A percentile compares a stretch with the other conserved stretches of the same genome.
These are phyloP conservation scores for Funneliformis caledonium DNA, from an alignment of 371 early-diverging fungal species.

Conservation along the genomic window DNA sequence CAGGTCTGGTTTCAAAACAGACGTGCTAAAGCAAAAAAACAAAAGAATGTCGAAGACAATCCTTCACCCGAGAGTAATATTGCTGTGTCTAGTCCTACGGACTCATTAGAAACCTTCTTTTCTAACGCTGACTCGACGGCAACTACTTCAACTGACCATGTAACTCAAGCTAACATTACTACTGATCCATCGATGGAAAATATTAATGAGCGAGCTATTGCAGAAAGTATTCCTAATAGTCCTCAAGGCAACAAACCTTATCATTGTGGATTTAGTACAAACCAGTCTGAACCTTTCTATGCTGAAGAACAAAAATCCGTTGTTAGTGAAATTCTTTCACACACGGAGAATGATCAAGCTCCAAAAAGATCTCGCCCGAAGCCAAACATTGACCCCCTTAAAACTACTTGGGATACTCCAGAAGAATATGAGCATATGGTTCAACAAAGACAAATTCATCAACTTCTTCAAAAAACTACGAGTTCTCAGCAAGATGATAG, in stretches of 20 bases:
- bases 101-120: constrained; percentile 26
- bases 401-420: constrained; percentile 29
- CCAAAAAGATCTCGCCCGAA: constrained; percentile 31
- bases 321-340: constrained; percentile 5
- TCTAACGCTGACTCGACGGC: constrained; percentile 14
- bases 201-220: background rate
- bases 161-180: too few species aligned
- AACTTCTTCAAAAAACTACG: constrained; percentile 13
- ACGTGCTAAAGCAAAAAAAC: constrained; percentile 45
- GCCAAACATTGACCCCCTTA: constrained; percentile 36
- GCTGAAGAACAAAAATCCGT: background rate
- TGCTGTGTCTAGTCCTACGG: constrained; percentile 23
- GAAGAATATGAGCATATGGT: constrained; percentile 37
- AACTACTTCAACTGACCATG: background rate
- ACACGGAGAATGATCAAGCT: constrained; percentile 27
- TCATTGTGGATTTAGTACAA: background rate
- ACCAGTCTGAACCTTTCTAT: background rate
- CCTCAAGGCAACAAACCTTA: background rate
- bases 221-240: constrained; percentile 7
- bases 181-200: background rate
- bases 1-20: constrained; percentile 48
- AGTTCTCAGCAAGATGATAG: constrained; percentile 1
- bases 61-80: background rate
- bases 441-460: constrained; percentile 29
- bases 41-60: constrained; percentile 3